Base-by-base conservation (phyloP, 2,329 filamentous ascomycete species). In the Pseudocercospora fuligena region DNA sequence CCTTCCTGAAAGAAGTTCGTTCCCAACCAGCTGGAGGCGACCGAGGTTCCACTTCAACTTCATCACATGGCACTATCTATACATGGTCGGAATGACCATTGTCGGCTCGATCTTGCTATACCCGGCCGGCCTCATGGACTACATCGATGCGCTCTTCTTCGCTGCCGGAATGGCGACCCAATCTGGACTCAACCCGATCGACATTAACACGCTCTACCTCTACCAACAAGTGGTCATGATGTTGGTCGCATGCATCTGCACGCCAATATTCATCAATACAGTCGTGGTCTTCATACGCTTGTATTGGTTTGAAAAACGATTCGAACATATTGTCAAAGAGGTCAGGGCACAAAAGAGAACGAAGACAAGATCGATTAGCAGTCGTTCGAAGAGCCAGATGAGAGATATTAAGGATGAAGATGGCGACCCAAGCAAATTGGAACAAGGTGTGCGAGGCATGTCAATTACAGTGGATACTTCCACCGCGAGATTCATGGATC, bases 231-330 rank as follows among this genome's bases (percentile, higher is more conserved):
- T 92, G 49, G 84, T 91, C 60, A 81, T 96, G 27, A 93, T 90
- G 73, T 74, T 93, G 6, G 84, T 92, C 47, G 83, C 90, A 3
- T 89, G 93, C 84, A 73, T 92, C 12, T 89, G 90, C 27, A 97
- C 93, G 60, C 93, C 93, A 0, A 95, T 97, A 68, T 89, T 91
- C 56, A 90, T 97, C 73, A 89, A 97, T 75, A 88, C 91, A 1
- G 91, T 88, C 53, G 93, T 99, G 53, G 95, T 99, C 7, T 94
- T 97, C 73, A 85, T 98, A 14, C 91, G 95, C 27, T 84, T 99
- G 1, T 97, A 97, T 80, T 99, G 94, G 94, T 99, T 99, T 77
- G 94, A 99, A 80, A 97, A 96, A 79, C 88, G 94, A 7, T 98
- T 99, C 77, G 91, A 97, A 76, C 86, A 92, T 73, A 87, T 97